These are phyloP conservation scores for Knoxia roxburghii DNA, from an alignment of 257 asterid genomes.

Conservation along the genomic window DNA sequence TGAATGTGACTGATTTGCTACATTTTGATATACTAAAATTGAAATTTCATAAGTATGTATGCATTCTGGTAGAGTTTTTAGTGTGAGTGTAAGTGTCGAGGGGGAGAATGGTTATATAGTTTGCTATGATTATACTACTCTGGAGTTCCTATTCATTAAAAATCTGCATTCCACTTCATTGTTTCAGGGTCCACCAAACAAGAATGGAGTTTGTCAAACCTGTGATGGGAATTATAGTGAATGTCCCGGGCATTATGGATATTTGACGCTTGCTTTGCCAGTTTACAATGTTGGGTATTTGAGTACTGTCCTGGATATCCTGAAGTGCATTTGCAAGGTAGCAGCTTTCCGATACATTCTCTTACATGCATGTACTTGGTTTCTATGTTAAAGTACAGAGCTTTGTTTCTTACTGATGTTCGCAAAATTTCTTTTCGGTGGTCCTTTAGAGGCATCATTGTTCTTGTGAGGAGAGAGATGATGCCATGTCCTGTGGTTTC, in stretches of 20 bases:
- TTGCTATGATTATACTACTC: neutral
- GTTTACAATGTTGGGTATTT: slow-evolving; percentile 80
- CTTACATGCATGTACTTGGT: neutral
- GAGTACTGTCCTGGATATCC: slow-evolving; percentile 50
- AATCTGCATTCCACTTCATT: slow-evolving; percentile 10
- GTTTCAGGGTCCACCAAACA: slow-evolving; percentile 85
- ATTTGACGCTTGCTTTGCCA: slow-evolving; percentile 70
- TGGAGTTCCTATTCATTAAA: neutral
- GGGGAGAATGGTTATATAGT: neutral
- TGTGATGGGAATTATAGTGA: slow-evolving; percentile 57
- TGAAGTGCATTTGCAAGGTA: slow-evolving; percentile 99
- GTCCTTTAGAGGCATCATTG: neutral
- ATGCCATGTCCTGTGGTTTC: neutral
- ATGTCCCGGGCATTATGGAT: slow-evolving; percentile 93
- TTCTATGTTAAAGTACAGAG: neutral
- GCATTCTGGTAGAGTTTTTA: neutral
- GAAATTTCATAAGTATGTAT: neutral
- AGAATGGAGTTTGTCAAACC: slow-evolving; percentile 52
- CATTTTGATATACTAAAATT: neutral
- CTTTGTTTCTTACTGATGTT: neutral
- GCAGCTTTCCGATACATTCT: slow-evolving; percentile 3
- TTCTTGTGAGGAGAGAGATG: neutral
- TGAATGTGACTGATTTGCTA: neutral
- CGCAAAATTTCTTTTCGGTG: neutral
- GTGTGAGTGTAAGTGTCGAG: neutral